These are phyloP conservation scores for Scalesia atractyloides DNA, from an alignment of 129 eudicot genomes.

Conservation along the genomic window DNA sequence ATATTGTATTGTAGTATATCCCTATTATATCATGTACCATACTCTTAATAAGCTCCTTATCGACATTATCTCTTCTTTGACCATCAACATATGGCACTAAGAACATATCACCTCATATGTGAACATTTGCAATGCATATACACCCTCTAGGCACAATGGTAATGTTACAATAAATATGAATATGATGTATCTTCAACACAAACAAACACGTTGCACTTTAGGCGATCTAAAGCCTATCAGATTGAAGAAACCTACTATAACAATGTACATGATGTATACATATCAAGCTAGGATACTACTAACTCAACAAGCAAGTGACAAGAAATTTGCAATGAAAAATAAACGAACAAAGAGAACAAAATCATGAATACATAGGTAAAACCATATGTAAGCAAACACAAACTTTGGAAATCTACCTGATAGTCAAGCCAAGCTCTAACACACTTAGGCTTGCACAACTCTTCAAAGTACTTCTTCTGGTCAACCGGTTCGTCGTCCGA, in stretches of 20 bases:
- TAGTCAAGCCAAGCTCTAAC: conserved; percentile 67
- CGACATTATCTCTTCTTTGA: neutral
- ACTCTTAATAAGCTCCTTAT: neutral
- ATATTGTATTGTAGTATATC: no score
- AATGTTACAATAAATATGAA: neutral
- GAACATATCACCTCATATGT: neutral
- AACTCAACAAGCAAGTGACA: neutral
- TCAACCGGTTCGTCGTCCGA: conserved; percentile 85
- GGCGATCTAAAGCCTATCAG: neutral
- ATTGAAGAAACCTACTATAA: neutral
- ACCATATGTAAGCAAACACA: neutral
- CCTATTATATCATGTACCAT: neutral
- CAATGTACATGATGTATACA: neutral
- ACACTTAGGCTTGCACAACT: conserved; percentile 76
- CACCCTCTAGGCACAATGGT: neutral
- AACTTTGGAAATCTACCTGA: conserved; percentile 48
- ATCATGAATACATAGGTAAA: neutral
- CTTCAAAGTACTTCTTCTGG: conserved; percentile 68
- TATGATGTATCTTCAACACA: neutral
- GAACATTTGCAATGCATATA: neutral
- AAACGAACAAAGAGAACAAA: neutral
- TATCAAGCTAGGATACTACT: neutral
- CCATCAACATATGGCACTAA: neutral
- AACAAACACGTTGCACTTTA: neutral
- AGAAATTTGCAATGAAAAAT: neutral